Evolutionary conservation across 768 basidiomycete species (phyloP).

Genomic region (Calocera viscosa): DNA sequence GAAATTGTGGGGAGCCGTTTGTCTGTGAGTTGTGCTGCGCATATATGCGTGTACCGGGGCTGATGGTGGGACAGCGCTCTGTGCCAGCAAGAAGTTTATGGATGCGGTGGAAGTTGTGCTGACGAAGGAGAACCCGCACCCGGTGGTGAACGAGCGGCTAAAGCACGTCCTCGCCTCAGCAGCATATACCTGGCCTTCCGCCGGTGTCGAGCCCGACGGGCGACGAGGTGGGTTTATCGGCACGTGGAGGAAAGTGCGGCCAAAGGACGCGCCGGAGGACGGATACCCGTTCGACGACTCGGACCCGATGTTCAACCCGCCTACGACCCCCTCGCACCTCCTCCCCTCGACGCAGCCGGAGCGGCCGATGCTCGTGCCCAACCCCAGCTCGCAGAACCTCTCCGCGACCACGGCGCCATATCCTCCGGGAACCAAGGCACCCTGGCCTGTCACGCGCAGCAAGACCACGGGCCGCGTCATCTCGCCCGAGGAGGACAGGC

Average conservation of each 20-base stretch:
- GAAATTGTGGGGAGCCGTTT: slow-evolving; percentile 63
- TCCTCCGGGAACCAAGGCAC: slow-evolving; percentile 2
- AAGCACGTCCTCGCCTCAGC: slow-evolving; percentile 74
- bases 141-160: slow-evolving; percentile 69
- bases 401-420: not conserved
- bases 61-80: slow-evolving; percentile 1
- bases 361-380: slow-evolving; percentile 14
- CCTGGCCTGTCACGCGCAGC: slow-evolving; percentile 21
- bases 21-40: slow-evolving; percentile 29
- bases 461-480: slow-evolving; percentile 36
- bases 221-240: slow-evolving; percentile 45
- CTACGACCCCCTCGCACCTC: slow-evolving; percentile 19
- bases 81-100: slow-evolving; percentile 60
- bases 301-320: slow-evolving; percentile 69
- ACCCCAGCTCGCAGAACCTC: slow-evolving; percentile 16
- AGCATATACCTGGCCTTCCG: slow-evolving; percentile 33
- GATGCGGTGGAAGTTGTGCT: slow-evolving; percentile 68
- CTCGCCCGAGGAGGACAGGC: slow-evolving; percentile 72
- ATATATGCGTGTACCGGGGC: not conserved
- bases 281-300: slow-evolving; percentile 68
- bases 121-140: slow-evolving; percentile 47
- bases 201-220: slow-evolving; percentile 35
- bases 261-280: slow-evolving; percentile 67
- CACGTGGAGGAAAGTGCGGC: slow-evolving; percentile 72
- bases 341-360: slow-evolving; percentile 8